Conservation (phyloP, 2,329 filamentous ascomycete genomes). For the Venturia carpophila region DNA sequence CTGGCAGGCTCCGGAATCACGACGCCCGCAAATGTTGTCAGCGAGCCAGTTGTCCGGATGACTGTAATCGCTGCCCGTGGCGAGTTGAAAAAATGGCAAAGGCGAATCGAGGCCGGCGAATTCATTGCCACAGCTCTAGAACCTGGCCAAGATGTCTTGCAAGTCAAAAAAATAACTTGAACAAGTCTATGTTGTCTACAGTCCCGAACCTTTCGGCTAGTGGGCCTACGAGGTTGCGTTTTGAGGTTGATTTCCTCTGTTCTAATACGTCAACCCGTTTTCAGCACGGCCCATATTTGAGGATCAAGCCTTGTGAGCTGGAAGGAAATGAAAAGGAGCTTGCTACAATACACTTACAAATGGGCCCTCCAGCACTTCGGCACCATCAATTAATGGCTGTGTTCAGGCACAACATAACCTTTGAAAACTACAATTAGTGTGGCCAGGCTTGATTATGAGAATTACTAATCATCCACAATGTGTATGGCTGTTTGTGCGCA, state of each 20-base stretch:
- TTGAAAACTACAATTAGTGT: background rate
- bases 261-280: too few relatives aligned
- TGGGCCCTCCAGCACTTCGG: too few relatives aligned
- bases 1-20: conserved; percentile 23
- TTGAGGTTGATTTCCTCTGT: too few relatives aligned
- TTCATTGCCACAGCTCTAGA: conserved; percentile 24
- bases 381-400: too few relatives aligned
- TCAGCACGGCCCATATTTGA: too few relatives aligned
- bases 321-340: too few relatives aligned
- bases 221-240: too few relatives aligned
- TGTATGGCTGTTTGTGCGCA: background rate
- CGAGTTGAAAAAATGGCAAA: conserved; percentile 70
- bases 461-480: background rate
- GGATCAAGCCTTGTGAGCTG: too few relatives aligned
- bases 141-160: background rate
- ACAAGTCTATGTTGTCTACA: background rate
- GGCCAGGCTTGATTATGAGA: background rate
- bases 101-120: conserved; percentile 55
- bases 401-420: background rate
- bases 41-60: conserved; percentile 55
- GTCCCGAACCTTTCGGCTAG: too few relatives aligned
- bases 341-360: too few relatives aligned
- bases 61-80: conserved; percentile 67
- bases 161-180: conserved; percentile 10
- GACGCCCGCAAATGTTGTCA: conserved; percentile 38